Evolutionary conservation across 139 green algal species (phyloP).

Genomic region (Chlamydomonas incerta): DNA sequence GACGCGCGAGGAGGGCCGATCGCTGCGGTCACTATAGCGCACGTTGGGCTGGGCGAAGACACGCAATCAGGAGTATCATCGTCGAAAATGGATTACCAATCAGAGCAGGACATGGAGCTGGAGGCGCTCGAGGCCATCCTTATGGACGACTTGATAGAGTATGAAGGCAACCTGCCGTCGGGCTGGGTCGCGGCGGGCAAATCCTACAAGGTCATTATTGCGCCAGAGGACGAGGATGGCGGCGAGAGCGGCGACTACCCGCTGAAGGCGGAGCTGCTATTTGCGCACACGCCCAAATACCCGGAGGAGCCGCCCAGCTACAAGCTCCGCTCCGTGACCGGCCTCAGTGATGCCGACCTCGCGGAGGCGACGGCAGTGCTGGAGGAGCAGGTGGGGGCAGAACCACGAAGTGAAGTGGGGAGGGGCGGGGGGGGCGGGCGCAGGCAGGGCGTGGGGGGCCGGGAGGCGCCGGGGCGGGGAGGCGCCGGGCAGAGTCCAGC

Average conservation of each 20-base stretch:
- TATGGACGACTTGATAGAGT: conserved; percentile 67
- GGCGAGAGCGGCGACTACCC: conserved; percentile 4
- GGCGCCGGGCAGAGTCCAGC: no score
- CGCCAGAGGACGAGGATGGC: conserved; percentile 37
- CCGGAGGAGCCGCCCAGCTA: conserved; percentile 70
- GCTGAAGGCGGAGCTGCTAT: conserved; percentile 64
- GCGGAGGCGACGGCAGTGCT: conserved; percentile 43
- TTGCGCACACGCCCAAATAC: conserved; percentile 70
- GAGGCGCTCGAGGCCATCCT: conserved; percentile 76
- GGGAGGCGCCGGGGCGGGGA: no score
- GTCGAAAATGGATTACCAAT: conserved; percentile 53
- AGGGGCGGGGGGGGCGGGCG: no score
- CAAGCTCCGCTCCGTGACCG: conserved; percentile 68
- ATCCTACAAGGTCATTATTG: conserved; percentile 50
- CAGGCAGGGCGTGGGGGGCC: no score
- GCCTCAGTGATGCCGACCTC: conserved; percentile 79
- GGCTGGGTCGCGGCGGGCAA: conserved; percentile 52
- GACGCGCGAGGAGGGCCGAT: no score
- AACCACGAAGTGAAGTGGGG: no score
- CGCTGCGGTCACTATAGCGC: no score
- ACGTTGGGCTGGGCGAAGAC: no score
- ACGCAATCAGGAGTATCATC: no score
- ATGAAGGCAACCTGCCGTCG: conserved; percentile 53
- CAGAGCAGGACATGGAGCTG: conserved; percentile 74
- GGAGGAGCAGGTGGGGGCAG: conserved; percentile 21